Evolutionary conservation across 208 protist genomes (phyloP), one percentile per base, ranked within the genome.

Genomic region (Paratrypanosoma confusum): DNA sequence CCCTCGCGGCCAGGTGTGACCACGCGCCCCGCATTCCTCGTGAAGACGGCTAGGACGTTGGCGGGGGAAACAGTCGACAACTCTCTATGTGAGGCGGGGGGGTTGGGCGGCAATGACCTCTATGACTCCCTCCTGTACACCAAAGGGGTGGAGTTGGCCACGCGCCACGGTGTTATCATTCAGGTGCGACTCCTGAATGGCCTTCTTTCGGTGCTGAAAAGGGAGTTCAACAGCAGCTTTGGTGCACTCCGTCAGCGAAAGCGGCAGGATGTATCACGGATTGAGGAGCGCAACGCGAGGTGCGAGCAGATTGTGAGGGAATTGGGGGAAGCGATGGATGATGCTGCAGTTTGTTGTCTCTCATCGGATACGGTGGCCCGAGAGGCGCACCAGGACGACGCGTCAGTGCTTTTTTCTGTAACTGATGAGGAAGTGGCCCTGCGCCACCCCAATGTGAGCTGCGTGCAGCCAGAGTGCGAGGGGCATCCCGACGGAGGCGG

Each of bases 101-200:
- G 13, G 2, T 26, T 21, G 4, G 23, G 6, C 34, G 20, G 3
- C 23, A 23, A 41, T 4, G 34, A 47, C 22, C 62, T 69, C 41
- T 91, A 71, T 39, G 60, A 62, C 35, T 26, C 64, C 16, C 56
- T 67, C 8, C n/a, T n/a, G n/a, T n/a, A n/a, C n/a, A n/a, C n/a
- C n/a, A n/a, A n/a, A n/a, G n/a, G n/a, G n/a, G n/a, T n/a, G n/a
- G 73, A 83, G 35, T 57, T 80, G 11, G 89, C 82, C 59, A 90
- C 85, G 13, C 24, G 41, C 35, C 50, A 49, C 13, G 71, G 85
- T 20, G 62, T 68, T 14, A 49, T 65, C 16, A 65, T 84, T 21
- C 85, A 93, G 68, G 60, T 74, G 27, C 34, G 55, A 16, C 63
- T 93, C 4, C 62, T 93, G 22, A 46, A 42, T 34, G 71, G 68